Evolutionary conservation across 2,329 filamentous ascomycete species (phyloP), one percentile per base, ranked within the genome.

Genomic region (Chaetomium sp.): DNA sequence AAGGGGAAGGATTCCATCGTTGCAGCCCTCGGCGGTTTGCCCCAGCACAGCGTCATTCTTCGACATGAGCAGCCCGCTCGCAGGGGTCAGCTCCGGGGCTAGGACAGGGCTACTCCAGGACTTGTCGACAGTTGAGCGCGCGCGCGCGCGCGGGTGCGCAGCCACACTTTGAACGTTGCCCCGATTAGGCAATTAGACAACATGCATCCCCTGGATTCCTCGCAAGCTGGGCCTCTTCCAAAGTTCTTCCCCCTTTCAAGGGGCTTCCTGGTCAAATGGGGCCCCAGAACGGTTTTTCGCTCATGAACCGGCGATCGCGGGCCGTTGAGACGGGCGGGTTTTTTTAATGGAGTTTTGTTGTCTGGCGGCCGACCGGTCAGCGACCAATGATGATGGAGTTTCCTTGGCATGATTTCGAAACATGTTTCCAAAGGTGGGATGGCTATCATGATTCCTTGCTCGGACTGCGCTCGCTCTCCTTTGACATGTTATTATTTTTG

Each of bases 1-100:
- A 53, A 51, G 35, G 54, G 54, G 23, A 45, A 57, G 60, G 54
- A 42, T 57, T 42, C 42, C 31, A 42, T 35, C 29, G 35, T 51
- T 58, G 33, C 12, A 59, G 29, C 38, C 56, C 27, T 55, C 56
- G 56, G 62, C 56, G 56, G 6, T 60, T 53, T 55, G 35, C 35
- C 62, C 50, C 13, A 55, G 25, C 16, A 7, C 3, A 38, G 62
- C 23, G 16, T 42, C 49, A 63, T 54, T 53, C 54, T 55, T 63
- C 62, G 61, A 63, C 12, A 62, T 60, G 58, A 60, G 57, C 19
- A 16, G 16, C 13, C 47, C 21, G 19, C 19, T 33, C 29, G 21
- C 10, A 23, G 51, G 29, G 19, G 27, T 19, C 19, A 3, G 35
- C 35, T 3, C 16, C 38, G 38, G 38, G 38, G 35, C 2, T 3